Evolutionary conservation across 441 rosid genomes (phyloP), one percentile per base, ranked within the genome.

Genomic region (Cnidoscolus chayamansa): DNA sequence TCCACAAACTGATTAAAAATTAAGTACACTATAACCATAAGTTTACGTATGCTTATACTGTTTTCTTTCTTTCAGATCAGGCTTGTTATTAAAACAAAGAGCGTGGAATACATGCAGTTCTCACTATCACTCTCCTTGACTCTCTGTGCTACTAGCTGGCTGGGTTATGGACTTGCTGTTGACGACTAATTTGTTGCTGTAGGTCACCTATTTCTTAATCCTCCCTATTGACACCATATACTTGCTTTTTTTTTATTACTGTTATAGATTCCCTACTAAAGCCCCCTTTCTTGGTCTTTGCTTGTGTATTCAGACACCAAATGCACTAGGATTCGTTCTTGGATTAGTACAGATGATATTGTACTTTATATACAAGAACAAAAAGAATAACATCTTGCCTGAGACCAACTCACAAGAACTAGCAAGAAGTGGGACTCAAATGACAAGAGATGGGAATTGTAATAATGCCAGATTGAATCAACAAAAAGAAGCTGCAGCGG

Each of bases 81-180:
- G 74, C 68, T 20, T 20, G 89, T 87, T 0, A 72, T 87, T 61
- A 75, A 59, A 73, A 83, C 89, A 54, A 80, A 83, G 79, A 87
- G 87, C 19, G 85, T 81, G 0, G 85, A 87, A 54, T 85, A 56
- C 86, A 82, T 87, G 91, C 89, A 89, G 0, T 76, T 85, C 63
- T 17, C 81, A 2, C 73, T 85, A 30, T 87, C 91, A 4, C 77
- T 81, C 30, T 81, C 72, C 79, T 74, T 82, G 56, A 81, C 87
- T 8, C 35, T 84, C 0, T 79, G 82, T 53, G 88, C 87, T 1
- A 53, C 65, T 7, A 69, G 69, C 19, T 88, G 92, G 88, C 67
- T 84, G 63, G 62, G 74, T 12, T 84, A 82, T 56, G 89, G 92
- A 13, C 63, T 80, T 54, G 75, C 82, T 5, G 13, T 84, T 4